Evolutionary conservation across 2,329 filamentous ascomycete species (phyloP).

Genomic region (Leptographium galeiforme): DNA sequence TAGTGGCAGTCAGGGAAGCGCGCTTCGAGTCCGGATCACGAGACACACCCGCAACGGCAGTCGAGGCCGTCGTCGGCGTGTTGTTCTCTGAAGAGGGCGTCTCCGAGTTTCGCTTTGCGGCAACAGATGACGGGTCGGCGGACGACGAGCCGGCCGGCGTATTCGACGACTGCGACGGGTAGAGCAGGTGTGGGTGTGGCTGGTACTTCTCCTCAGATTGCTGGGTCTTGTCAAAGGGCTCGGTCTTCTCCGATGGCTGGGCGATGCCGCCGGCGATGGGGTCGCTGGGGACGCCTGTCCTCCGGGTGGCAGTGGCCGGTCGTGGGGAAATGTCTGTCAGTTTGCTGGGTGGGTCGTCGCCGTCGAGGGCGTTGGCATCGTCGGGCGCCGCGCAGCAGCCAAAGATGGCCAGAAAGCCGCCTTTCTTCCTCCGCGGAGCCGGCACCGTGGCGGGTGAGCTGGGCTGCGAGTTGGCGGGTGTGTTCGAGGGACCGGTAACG

Average conservation of each 20-base stretch:
- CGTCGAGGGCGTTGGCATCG: slow-evolving; percentile 38
- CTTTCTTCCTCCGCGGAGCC: slow-evolving; percentile 37
- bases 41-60: slow-evolving; percentile 12
- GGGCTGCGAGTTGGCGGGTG: slow-evolving; percentile 34
- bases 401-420: slow-evolving; percentile 39
- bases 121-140: slow-evolving; percentile 20
- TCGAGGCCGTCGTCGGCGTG: slow-evolving; percentile 13
- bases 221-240: slow-evolving; percentile 14
- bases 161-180: neutral
- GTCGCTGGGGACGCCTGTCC: slow-evolving; percentile 38
- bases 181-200: neutral
- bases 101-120: slow-evolving; percentile 32
- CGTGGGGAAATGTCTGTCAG: slow-evolving; percentile 42
- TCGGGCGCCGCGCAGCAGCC: slow-evolving; percentile 55
- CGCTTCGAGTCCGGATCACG: slow-evolving; percentile 32
- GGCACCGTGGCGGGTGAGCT: slow-evolving; percentile 35
- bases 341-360: slow-evolving; percentile 43
- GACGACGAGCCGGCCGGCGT: slow-evolving; percentile 10
- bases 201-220: slow-evolving; percentile 7
- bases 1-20: slow-evolving; percentile 20
- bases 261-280: slow-evolving; percentile 27
- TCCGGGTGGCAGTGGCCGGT: slow-evolving; percentile 39
- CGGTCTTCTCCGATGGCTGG: slow-evolving; percentile 36
- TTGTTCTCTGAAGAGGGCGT: slow-evolving; percentile 32
- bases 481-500: slow-evolving; percentile 37